phyloP scores from a whole-genome alignment of 2,329 filamentous ascomycete genomes.

The Zarea fungicola region DNA sequence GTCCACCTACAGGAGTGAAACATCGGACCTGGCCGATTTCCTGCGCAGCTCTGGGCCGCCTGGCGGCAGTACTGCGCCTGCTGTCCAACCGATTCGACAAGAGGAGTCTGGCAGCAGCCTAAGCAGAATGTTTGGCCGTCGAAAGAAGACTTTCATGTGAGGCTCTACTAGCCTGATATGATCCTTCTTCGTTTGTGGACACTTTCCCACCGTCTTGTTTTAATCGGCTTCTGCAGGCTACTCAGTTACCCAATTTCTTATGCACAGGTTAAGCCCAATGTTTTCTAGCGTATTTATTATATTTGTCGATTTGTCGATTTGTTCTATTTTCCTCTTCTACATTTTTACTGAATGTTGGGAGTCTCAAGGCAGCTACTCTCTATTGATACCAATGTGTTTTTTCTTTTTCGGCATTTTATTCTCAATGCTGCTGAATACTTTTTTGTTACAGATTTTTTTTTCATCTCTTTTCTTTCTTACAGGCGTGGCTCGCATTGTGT shows the following conservation, averaged over 20 bases:
- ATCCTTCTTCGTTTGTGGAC: too few relatives aligned
- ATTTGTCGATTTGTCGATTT: neutral
- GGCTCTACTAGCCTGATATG: too few relatives aligned
- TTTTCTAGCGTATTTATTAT: constrained; percentile 8
- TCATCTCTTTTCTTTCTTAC: neutral
- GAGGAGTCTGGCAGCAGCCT: constrained; percentile 37
- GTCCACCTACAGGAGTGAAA: constrained; percentile 45
- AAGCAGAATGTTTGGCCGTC: constrained; percentile 44
- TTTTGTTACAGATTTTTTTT: neutral
- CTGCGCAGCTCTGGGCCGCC: constrained; percentile 64
- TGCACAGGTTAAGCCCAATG: too few relatives aligned
- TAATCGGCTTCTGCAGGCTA: too few relatives aligned
- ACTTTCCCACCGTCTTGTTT: too few relatives aligned
- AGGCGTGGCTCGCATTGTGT: too few relatives aligned
- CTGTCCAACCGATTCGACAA: constrained; percentile 23
- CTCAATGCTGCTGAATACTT: neutral
- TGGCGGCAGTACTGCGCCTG: constrained; percentile 27
- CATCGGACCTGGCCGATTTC: constrained; percentile 68
- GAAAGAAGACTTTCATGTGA: constrained; percentile 48
- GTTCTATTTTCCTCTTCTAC: neutral
- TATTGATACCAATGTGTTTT: constrained; percentile 5
- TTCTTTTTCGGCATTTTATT: neutral
- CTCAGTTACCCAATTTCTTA: too few relatives aligned
- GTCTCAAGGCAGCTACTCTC: neutral
- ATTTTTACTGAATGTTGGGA: neutral